phyloP scores from a whole-genome alignment of 2,329 filamentous ascomycete species.

The Exophiala mesophila region DNA sequence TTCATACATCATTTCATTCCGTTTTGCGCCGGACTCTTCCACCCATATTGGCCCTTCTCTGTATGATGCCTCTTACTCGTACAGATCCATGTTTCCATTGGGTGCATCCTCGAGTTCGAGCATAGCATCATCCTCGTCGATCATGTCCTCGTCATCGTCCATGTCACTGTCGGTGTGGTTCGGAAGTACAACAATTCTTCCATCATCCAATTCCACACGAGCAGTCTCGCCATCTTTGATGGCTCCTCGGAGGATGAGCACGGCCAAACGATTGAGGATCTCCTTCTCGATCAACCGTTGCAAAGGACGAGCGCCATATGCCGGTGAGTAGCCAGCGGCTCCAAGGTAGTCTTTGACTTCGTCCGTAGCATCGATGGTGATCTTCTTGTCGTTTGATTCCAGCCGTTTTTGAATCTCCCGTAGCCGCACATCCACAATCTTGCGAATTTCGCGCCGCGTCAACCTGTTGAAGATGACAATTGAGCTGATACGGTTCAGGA shows the following conservation, averaged over 20 bases:
- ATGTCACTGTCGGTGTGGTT: constrained; percentile 69
- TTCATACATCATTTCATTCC: constrained; percentile 2
- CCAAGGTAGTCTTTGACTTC: constrained; percentile 93
- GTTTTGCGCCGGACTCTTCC: too few species aligned
- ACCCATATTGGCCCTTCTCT: too few species aligned
- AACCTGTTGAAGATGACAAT: constrained; percentile 98
- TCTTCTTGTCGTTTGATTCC: constrained; percentile 75
- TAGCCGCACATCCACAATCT: constrained; percentile 89
- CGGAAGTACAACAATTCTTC: constrained; percentile 64
- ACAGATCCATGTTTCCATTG: constrained; percentile 55
- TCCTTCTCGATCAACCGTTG: constrained; percentile 93
- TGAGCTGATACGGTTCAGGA: constrained; percentile 95
- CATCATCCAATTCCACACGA: constrained; percentile 70
- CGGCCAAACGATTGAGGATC: constrained; percentile 86
- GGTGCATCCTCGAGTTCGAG: constrained; percentile 61
- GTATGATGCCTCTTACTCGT: constrained; percentile 49
- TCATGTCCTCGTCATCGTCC: constrained; percentile 66
- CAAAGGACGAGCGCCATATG: constrained; percentile 87
- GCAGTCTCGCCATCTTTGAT: constrained; percentile 83
- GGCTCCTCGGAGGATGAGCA: constrained; percentile 79
- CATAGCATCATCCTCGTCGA: constrained; percentile 69
- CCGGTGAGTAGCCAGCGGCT: constrained; percentile 85
- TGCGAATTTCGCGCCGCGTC: constrained; percentile 81
- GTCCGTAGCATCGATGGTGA: constrained; percentile 73
- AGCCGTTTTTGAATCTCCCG: constrained; percentile 87